phyloP scores from a whole-genome alignment of 148 eudicot species.

The Vaccinium macrocarpon region DNA sequence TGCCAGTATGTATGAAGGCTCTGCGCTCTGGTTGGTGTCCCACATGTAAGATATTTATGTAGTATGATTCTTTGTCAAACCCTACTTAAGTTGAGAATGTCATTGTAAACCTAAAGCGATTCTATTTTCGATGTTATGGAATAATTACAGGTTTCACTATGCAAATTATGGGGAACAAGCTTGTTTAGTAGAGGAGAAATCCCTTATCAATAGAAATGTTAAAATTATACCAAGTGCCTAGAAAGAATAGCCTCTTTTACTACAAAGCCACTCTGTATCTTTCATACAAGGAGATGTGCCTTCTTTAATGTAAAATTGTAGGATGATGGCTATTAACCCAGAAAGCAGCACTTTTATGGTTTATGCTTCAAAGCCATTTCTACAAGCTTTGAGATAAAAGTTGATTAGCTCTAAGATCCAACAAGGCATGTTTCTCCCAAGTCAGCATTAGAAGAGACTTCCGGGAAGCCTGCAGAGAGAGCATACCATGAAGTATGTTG shows the following conservation, averaged over 20 bases:
- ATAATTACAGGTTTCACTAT: background rate
- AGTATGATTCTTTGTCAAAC: background rate
- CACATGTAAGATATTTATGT: background rate
- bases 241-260: background rate
- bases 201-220: background rate
- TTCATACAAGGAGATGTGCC: background rate
- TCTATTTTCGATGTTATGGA: background rate
- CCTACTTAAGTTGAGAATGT: background rate
- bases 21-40: background rate
- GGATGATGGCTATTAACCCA: background rate
- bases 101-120: background rate
- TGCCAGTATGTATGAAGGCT: background rate
- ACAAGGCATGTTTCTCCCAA: background rate
- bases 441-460: background rate
- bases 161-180: background rate
- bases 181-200: background rate
- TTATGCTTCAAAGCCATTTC: background rate
- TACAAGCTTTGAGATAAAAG: background rate
- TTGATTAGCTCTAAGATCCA: constrained; percentile 2
- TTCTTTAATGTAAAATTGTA: background rate
- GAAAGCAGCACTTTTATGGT: background rate
- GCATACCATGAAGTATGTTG: background rate
- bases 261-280: background rate
- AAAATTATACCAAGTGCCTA: background rate
- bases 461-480: background rate